Base-by-base conservation (phyloP, 495 filamentous ascomycete genomes). In the Penicillium antarcticum region DNA sequence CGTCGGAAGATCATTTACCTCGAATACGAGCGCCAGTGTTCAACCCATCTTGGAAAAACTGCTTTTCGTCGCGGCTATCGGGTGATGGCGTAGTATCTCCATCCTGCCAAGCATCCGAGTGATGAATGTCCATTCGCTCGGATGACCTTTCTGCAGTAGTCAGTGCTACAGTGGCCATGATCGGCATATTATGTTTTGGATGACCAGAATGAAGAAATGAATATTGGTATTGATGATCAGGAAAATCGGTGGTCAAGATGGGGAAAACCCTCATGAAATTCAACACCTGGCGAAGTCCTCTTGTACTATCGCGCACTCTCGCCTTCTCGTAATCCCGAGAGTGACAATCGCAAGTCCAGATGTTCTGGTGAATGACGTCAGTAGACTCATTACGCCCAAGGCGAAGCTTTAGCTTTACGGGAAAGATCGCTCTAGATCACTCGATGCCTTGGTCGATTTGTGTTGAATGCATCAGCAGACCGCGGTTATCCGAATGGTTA, bases 401-500 rank as follows among this genome's bases (percentile, higher is more conserved):
- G 43, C 43, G 43, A 53, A 53, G 18, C 51, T 53, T 35, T 31
- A 24, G 32, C 29, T 37, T 17, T 35, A 19, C 18, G 24, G 10
- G 47, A 31, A 36, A 40, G 34, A 48, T 23, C 45, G 40, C 32
- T 37, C 49, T 26, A 44, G 49, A 52, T 52, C 41, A 45, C n/a
- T n/a, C n/a, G n/a, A n/a, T n/a, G n/a, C n/a, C n/a, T n/a, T n/a
- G n/a, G n/a, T n/a, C n/a, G n/a, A n/a, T n/a, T n/a, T n/a, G n/a
- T n/a, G n/a, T n/a, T n/a, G n/a, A n/a, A n/a, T n/a, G n/a, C n/a
- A n/a, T n/a, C n/a, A n/a, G n/a, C n/a, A n/a, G n/a, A n/a, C n/a
- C n/a, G n/a, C n/a, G n/a, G n/a, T n/a, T n/a, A n/a, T n/a, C n/a
- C n/a, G n/a, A n/a, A n/a, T n/a, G n/a, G n/a, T n/a, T n/a, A n/a